These are phyloP conservation scores for Stenogyne calaminthoides DNA, from an alignment of 305 asterid genomes.

Conservation along the genomic window DNA sequence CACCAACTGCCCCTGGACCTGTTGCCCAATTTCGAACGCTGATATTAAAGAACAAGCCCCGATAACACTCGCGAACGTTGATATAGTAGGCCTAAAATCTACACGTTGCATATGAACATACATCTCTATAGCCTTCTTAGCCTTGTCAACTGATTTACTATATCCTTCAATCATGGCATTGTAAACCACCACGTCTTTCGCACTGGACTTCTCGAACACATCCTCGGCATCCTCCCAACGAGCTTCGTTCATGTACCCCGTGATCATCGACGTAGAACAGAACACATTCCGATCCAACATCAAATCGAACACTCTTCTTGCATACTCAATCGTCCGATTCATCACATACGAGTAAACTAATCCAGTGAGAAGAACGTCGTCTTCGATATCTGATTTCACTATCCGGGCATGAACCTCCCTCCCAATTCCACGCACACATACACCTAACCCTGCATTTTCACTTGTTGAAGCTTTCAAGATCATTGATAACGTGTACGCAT, in stretches of 20 bases:
- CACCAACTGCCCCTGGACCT: constrained; percentile 66
- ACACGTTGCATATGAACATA: constrained; percentile 67
- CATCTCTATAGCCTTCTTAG: constrained; percentile 63
- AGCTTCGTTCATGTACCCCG: constrained; percentile 80
- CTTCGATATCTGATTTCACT: constrained; percentile 46
- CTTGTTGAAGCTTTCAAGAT: constrained; percentile 68
- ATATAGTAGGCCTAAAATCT: constrained; percentile 57
- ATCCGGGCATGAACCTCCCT: constrained; percentile 75
- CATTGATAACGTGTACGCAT: constrained; percentile 77
- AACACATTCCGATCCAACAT: constrained; percentile 71
- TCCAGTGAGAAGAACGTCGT: constrained; percentile 81
- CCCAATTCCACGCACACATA: constrained; percentile 31
- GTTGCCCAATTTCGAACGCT: constrained; percentile 71
- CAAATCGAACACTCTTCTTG: constrained; percentile 73
- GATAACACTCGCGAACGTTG: constrained; percentile 80
- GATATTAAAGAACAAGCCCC: constrained; percentile 89
- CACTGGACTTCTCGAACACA: constrained; percentile 53
- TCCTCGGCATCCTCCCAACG: constrained; percentile 68
- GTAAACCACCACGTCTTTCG: constrained; percentile 81
- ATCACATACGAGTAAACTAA: constrained; percentile 77
- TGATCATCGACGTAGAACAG: constrained; percentile 84
- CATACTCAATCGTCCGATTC: constrained; percentile 56
- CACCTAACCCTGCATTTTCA: constrained; percentile 26
- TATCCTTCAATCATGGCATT: constrained; percentile 97
- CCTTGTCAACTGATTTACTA: constrained; percentile 64